Percentiles rank a stretch among this genome's conserved stretches.
Evolutionary conservation across 805 yeast genomes (phyloP).

Genomic region (Candida dendrica): DNA sequence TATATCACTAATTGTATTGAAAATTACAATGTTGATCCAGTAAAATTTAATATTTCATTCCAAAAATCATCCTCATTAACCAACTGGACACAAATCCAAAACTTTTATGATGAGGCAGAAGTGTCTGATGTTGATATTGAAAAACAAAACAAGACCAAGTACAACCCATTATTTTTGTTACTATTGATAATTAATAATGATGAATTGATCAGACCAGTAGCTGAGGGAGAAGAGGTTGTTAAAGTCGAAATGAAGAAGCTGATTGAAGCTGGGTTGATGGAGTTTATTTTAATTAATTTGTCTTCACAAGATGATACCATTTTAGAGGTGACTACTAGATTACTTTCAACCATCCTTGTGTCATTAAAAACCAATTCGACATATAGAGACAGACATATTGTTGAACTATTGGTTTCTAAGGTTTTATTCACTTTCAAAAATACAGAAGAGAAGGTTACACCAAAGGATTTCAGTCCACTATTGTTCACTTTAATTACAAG

Average conservation of each 20-base stretch:
- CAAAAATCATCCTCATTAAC: constrained; percentile 2
- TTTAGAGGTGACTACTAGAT: constrained; percentile 30
- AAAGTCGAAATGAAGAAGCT: constrained; percentile 48
- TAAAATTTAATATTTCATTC: constrained; percentile 18
- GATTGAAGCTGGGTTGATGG: constrained; percentile 49
- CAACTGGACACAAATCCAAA: constrained; percentile 23
- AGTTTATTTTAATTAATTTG: constrained; percentile 40
- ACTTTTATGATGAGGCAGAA: constrained; percentile 20
- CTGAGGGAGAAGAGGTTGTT: constrained; percentile 23
- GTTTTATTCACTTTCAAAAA: constrained; percentile 26
- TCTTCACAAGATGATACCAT: constrained; percentile 26
- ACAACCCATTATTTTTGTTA: constrained; percentile 69
- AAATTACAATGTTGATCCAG: constrained; percentile 21
- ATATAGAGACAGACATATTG: constrained; percentile 50
- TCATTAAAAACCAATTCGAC: constrained; percentile 33
- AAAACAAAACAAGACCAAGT: constrained; percentile 17
- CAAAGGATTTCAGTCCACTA: constrained; percentile 32
- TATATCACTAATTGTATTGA: constrained; percentile 42
- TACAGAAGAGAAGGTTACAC: constrained; percentile 7
- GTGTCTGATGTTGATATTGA: constrained; percentile 10
- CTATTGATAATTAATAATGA: constrained; percentile 56
- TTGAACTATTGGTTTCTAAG: constrained; percentile 45
- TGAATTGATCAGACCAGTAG: constrained; percentile 41
- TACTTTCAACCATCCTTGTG: constrained; percentile 38
- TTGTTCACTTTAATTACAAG: constrained; percentile 50